phyloP scores from a whole-genome alignment of 306 rosid species.

The Medicago ruthenica region DNA sequence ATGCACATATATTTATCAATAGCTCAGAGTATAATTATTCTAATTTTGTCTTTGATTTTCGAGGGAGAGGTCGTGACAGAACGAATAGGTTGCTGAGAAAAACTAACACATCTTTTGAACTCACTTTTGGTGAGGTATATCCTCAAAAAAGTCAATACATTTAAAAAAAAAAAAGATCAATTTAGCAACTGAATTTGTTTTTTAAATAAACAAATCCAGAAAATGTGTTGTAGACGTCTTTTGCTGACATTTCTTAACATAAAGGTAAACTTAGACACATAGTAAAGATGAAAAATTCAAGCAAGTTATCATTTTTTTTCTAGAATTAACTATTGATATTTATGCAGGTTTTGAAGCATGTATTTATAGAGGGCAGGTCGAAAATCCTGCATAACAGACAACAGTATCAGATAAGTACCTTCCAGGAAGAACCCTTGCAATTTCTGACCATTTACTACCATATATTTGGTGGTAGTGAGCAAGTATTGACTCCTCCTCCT shows the following conservation, averaged over 20 bases:
- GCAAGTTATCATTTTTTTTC: background rate
- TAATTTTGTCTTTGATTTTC: background rate
- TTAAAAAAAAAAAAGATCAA: no score
- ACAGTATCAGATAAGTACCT: conserved; percentile 51
- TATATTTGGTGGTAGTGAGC: conserved; percentile 51
- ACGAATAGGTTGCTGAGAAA: background rate
- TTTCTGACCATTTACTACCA: conserved; percentile 77
- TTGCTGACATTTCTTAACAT: background rate
- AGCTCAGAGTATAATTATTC: conserved; percentile 2
- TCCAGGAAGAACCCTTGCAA: conserved; percentile 74
- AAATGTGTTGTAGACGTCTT: background rate
- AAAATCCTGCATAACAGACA: conserved; percentile 1
- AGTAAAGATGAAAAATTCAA: background rate
- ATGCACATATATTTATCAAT: conserved; percentile 3
- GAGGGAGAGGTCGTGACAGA: conserved; percentile 3
- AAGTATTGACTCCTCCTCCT: conserved; percentile 57
- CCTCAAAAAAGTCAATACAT: no score
- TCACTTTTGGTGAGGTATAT: background rate
- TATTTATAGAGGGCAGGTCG: background rate
- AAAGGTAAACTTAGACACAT: background rate
- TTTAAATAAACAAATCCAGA: no score
- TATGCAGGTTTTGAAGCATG: background rate
- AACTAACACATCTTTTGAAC: background rate
- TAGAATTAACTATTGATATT: background rate
- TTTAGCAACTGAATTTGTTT: background rate